Evolutionary conservation across 2,329 filamentous ascomycete species (phyloP), one percentile per base, ranked within the genome.

Genomic region (Calonectria henricotiae): DNA sequence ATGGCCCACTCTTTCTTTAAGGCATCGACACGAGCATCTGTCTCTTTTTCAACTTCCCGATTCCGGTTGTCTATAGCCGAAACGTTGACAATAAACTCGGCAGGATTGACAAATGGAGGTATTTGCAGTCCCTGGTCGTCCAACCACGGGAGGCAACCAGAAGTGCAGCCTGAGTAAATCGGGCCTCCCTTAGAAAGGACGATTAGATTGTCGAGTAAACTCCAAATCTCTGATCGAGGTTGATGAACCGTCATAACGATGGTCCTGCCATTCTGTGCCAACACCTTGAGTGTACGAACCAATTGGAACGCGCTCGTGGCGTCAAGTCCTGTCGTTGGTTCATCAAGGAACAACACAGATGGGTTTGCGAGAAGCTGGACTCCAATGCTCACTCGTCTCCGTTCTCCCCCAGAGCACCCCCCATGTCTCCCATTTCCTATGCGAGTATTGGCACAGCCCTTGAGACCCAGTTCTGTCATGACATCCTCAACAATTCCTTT

Each of bases 141-240:
- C 74, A 94, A 94, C 84, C 93, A 91, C 0, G 86, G 80, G 5
- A 93, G 78, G 63, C 89, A 92, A 5, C 86, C 85, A 3, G 83
- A 79, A 23, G 86, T 85, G 2, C 84, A 82, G 0, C 92, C 93
- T 41, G 90, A 90, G 76, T 91, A 94, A 0, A 94, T 87, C 0
- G 90, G 88, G 49, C 87, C 87, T 0, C 92, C 92, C 20, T 46
- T 46, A 15, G 91, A 90, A 8, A 95, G 79, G 8, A 94, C 84
- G 15, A 94, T 84, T 12, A 94, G 84, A 68, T 90, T 89, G 79
- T 94, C 92, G 75, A 94, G 93, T n/a, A 94, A 85, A 32, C 88
- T 87, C 92, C 92, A 95, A n/a, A 94, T 94, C 79, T 94, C 92
- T 0, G 91, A 93, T 23, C 93, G 86, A 23, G 93, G 93, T 72